Evolutionary conservation across 768 basidiomycete species (phyloP).

Genomic region (Heimioporus sp.): DNA sequence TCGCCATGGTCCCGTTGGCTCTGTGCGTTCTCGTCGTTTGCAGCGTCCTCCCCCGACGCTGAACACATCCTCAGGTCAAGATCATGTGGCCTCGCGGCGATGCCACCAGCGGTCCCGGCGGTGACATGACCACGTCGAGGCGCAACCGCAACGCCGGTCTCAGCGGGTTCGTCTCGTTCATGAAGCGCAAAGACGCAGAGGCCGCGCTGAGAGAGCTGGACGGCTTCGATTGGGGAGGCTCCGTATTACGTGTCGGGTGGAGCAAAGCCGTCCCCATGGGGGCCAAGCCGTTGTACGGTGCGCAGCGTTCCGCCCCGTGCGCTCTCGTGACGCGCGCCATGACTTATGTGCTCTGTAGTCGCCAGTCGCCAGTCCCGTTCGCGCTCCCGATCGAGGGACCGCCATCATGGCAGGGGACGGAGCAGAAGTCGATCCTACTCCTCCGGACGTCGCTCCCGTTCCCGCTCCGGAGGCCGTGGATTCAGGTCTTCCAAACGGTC

Average conservation of each 20-base stretch:
- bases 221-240: conserved; percentile 94
- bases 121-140: conserved; percentile 72
- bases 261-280: conserved; percentile 94
- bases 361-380: conserved; percentile 30
- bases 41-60: background rate
- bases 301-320: conserved; percentile 14
- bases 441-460: conserved; percentile 26
- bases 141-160: conserved; percentile 72
- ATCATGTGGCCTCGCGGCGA: conserved; percentile 99
- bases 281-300: conserved; percentile 78
- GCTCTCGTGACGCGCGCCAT: background rate
- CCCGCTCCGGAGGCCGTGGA: conserved; percentile 31
- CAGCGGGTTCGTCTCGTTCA: conserved; percentile 96
- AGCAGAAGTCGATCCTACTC: conserved; percentile 28
- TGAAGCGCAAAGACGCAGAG: conserved; percentile 92
- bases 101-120: conserved; percentile 60
- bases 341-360: conserved; percentile 7
- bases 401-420: conserved; percentile 21
- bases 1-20: conserved; percentile 87
- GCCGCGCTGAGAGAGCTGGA: conserved; percentile 85
- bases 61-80: conserved; percentile 61
- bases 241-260: conserved; percentile 87
- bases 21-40: conserved; percentile 45
- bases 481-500: conserved; percentile 24
- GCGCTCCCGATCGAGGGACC: conserved; percentile 33